A percentile compares a stretch with the other conserved stretches of the same genome.
These are phyloP conservation scores for Mortierella sp. DNA, from an alignment of 371 early-diverging fungal species.

Conservation along the genomic window DNA sequence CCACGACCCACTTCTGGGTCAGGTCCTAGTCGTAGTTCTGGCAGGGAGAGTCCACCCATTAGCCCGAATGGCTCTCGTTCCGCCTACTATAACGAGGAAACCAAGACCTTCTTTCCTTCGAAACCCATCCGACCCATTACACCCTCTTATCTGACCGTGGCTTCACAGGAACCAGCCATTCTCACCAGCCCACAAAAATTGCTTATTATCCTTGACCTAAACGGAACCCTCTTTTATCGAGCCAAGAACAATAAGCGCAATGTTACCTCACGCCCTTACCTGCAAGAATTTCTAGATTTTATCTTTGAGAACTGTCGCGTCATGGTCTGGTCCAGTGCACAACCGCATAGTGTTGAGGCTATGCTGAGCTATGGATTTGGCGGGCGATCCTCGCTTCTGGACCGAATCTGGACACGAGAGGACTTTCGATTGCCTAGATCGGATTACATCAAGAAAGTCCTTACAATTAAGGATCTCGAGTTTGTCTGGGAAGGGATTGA, in stretches of 20 bases:
- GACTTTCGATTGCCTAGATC: conserved; percentile 59
- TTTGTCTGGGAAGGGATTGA: conserved; percentile 60
- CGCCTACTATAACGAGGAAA: conserved; percentile 21
- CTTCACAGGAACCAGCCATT: conserved; percentile 18
- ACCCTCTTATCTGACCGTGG: conserved; percentile 21
- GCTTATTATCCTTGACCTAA: conserved; percentile 77
- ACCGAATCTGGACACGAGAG: conserved; percentile 70
- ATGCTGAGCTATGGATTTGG: conserved; percentile 56
- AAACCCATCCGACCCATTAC: conserved; percentile 34
- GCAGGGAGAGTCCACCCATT: too few species aligned
- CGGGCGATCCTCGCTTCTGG: conserved; percentile 51
- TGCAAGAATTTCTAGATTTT: conserved; percentile 68
- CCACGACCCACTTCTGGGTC: too few species aligned
- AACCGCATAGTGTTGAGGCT: conserved; percentile 63
- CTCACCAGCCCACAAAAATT: conserved; percentile 24
- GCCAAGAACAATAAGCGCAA: conserved; percentile 34
- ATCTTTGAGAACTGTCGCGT: conserved; percentile 71
- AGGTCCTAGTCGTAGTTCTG: too few species aligned
- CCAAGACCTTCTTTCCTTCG: conserved; percentile 31
- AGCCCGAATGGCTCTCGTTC: background rate
- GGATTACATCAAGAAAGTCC: conserved; percentile 61
- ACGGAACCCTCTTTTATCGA: conserved; percentile 75
- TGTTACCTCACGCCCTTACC: conserved; percentile 66
- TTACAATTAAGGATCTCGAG: conserved; percentile 73
- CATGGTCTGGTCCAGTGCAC: conserved; percentile 85